Evolutionary conservation across 73 alveolate species (phyloP).

Genomic region (Paramecium biaurelia): DNA sequence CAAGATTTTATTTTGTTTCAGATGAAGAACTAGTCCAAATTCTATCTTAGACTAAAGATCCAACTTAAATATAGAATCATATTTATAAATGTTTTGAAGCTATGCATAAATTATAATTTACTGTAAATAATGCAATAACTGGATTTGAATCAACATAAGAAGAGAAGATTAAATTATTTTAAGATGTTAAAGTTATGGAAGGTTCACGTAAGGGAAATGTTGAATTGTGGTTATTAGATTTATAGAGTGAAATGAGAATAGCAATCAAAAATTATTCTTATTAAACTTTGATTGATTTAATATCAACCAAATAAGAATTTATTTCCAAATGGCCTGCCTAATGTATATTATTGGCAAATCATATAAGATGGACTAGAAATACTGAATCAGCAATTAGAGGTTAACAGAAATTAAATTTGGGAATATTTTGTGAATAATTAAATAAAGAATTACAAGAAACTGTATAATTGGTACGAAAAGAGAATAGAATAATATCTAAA

Average conservation of each 20-base stretch:
- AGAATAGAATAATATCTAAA: conserved; percentile 63
- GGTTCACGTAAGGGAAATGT: conserved; percentile 95
- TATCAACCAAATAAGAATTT: neutral
- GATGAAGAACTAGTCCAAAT: conserved; percentile 95
- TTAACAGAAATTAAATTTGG: neutral
- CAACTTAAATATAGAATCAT: conserved; percentile 86
- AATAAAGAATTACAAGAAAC: conserved; percentile 67
- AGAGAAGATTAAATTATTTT: conserved; percentile 79
- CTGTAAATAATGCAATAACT: conserved; percentile 77
- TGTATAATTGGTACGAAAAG: conserved; percentile 72
- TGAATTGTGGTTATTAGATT: conserved; percentile 94
- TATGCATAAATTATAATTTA: conserved; percentile 80
- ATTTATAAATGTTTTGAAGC: conserved; percentile 97
- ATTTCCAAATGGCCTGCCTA: neutral
- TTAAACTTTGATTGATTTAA: conserved; percentile 46
- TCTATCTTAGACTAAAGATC: conserved; percentile 93
- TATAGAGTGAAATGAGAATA: conserved; percentile 86
- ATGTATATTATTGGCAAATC: neutral
- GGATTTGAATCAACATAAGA: conserved; percentile 88
- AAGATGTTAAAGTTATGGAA: conserved; percentile 79
- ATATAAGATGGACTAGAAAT: conserved; percentile 50
- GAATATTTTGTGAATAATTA: neutral
- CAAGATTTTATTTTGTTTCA: conserved; percentile 95
- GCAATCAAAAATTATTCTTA: conserved; percentile 82
- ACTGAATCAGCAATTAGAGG: conserved; percentile 52